Conservation (phyloP, 2,329 filamentous ascomycete genomes). For the Nemania bipapillata region DNA sequence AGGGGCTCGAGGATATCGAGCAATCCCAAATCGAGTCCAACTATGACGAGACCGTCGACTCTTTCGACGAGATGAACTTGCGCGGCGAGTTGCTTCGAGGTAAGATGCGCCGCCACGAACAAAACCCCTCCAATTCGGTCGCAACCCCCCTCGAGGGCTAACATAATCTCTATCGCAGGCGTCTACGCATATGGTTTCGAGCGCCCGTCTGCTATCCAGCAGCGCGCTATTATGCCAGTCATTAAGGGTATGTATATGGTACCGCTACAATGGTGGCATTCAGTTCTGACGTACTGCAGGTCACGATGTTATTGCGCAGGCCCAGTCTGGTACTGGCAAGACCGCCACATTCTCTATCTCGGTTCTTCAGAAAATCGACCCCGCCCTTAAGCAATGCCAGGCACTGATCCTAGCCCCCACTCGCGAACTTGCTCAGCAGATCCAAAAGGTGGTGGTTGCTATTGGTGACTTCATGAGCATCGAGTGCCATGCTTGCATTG, state of each 20-base stretch:
- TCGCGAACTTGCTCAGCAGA: conserved; percentile 98
- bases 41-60: conserved; percentile 99
- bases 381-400: conserved; percentile 94
- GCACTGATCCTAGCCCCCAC: conserved; percentile 97
- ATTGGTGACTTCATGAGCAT: conserved; percentile 99
- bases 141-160: conserved; percentile 29
- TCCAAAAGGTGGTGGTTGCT: conserved; percentile 98
- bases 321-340: conserved; percentile 99
- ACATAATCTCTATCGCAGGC: conserved; percentile 60
- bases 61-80: conserved; percentile 97
- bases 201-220: conserved; percentile 98
- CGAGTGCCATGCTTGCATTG: conserved; percentile 99
- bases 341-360: conserved; percentile 99
- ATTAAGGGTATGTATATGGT: conserved; percentile 83
- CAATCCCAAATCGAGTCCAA: conserved; percentile 98
- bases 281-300: conserved; percentile 61
- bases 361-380: conserved; percentile 98
- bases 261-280: not conserved
- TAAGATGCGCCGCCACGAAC: conserved; percentile 46
- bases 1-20: conserved; percentile 88
- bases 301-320: conserved; percentile 99
- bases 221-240: conserved; percentile 99
- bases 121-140: conserved; percentile 29
- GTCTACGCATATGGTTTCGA: conserved; percentile 99
- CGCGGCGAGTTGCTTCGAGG: conserved; percentile 96